phyloP scores from a whole-genome alignment of 2,329 filamentous ascomycete genomes.

The Sarocladium kiliense region DNA sequence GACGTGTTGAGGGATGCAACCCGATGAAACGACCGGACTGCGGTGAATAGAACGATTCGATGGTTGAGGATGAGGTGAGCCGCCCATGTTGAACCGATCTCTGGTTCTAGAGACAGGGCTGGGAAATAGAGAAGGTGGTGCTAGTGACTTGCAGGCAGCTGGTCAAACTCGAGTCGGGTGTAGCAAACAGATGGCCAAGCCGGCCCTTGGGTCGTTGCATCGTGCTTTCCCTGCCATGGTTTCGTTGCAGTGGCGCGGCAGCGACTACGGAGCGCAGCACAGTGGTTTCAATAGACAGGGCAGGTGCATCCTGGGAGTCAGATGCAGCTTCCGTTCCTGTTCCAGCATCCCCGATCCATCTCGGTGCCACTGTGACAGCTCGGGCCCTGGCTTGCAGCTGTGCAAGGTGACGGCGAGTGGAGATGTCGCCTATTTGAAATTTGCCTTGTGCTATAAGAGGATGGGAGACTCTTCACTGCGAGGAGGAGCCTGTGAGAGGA shows the following conservation, averaged over 20 bases:
- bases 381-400: background rate
- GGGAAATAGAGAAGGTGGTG: too few species aligned
- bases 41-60: background rate
- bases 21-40: background rate
- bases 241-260: too few species aligned
- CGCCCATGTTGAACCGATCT: too few species aligned
- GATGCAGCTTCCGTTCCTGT: background rate
- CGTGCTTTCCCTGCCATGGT: background rate
- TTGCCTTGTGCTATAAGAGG: background rate
- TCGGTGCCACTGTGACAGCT: constrained; percentile 2
- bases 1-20: background rate
- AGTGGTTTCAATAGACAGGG: too few species aligned
- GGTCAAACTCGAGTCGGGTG: too few species aligned
- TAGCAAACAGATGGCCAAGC: too few species aligned
- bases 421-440: constrained; percentile 6
- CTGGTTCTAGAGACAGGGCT: too few species aligned
- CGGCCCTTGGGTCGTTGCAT: background rate
- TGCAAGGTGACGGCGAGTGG: constrained; percentile 6
- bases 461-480: constrained; percentile 1
- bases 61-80: background rate
- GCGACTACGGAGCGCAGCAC: too few species aligned
- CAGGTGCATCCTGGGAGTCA: background rate
- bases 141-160: too few species aligned
- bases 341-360: background rate
- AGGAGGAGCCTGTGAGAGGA: too few species aligned